A percentile compares a stretch with the other conserved stretches of the same genome.
These are phyloP conservation scores for Cymodocea nodosa DNA, from an alignment of 116 monocot genomes.

Conservation along the genomic window DNA sequence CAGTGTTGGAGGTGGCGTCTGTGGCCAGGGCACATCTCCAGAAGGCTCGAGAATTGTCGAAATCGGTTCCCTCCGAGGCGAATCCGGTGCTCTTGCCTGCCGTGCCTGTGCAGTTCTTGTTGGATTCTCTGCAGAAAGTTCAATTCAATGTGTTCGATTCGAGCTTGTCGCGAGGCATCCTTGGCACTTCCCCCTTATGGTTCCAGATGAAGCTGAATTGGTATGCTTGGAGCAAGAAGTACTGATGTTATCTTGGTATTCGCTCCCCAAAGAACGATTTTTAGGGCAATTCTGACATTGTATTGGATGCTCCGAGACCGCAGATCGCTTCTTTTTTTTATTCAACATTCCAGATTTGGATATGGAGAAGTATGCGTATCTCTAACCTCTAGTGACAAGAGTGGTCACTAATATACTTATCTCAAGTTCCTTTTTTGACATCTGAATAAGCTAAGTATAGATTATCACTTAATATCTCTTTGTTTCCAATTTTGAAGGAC, in stretches of 20 bases:
- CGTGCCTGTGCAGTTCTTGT: slow-evolving; percentile 60
- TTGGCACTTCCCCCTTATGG: slow-evolving; percentile 72
- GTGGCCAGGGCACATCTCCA: slow-evolving; percentile 45
- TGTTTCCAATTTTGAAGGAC: too few relatives aligned
- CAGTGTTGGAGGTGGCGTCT: slow-evolving; percentile 66
- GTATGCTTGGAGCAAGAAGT: slow-evolving; percentile 59
- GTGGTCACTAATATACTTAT: too few relatives aligned
- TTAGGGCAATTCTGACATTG: too few relatives aligned
- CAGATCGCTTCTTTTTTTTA: background rate
- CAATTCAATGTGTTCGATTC: slow-evolving; percentile 91
- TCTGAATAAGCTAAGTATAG: too few relatives aligned
- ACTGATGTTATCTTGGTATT: slow-evolving; percentile 14
- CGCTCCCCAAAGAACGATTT: background rate
- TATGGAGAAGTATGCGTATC: slow-evolving; percentile 10
- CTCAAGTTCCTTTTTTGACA: too few relatives aligned
- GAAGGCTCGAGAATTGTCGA: slow-evolving; percentile 47
- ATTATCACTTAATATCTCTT: too few relatives aligned
- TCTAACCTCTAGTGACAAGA: background rate
- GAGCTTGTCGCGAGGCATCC: slow-evolving; percentile 44
- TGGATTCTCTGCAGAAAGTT: slow-evolving; percentile 40
- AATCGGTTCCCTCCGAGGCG: slow-evolving; percentile 40
- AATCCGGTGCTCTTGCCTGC: slow-evolving; percentile 57
- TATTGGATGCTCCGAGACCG: background rate
- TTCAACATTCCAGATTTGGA: background rate
- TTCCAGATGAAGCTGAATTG: slow-evolving; percentile 88